Evolutionary conservation across 345 rosid species (phyloP).

Genomic region (Streptanthus diversifolius): DNA sequence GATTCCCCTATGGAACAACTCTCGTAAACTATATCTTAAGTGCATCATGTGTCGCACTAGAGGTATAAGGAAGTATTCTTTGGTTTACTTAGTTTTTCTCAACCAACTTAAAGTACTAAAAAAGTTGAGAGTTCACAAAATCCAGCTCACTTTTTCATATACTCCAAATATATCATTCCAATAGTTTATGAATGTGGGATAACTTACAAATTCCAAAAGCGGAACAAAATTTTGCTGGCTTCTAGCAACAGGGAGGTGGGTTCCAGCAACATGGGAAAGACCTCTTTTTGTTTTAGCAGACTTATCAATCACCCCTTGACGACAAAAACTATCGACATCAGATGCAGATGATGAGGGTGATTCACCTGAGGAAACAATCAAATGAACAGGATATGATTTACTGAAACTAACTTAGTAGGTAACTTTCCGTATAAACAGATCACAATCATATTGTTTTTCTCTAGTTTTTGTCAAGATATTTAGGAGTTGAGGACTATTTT

Average conservation of each 20-base stretch:
- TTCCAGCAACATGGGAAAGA: constrained; percentile 48
- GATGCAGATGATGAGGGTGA: constrained; percentile 91
- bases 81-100: neutral
- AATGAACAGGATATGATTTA: neutral
- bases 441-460: neutral
- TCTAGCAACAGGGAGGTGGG: constrained; percentile 41
- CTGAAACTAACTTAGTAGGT: neutral
- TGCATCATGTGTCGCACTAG: neutral
- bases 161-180: neutral
- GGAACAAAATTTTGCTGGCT: constrained; percentile 45
- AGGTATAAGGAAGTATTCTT: neutral
- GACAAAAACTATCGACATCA: constrained; percentile 69
- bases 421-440: neutral
- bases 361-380: constrained; percentile 56
- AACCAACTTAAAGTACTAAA: neutral
- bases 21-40: neutral
- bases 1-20: neutral
- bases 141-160: neutral
- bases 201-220: constrained; percentile 71
- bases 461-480: neutral
- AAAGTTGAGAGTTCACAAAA: constrained; percentile 4
- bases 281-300: constrained; percentile 44
- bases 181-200: neutral
- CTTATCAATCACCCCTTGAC: constrained; percentile 52
- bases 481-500: neutral